Evolutionary conservation across 441 rosid genomes (phyloP).

Genomic region (Adansonia gregorii): DNA sequence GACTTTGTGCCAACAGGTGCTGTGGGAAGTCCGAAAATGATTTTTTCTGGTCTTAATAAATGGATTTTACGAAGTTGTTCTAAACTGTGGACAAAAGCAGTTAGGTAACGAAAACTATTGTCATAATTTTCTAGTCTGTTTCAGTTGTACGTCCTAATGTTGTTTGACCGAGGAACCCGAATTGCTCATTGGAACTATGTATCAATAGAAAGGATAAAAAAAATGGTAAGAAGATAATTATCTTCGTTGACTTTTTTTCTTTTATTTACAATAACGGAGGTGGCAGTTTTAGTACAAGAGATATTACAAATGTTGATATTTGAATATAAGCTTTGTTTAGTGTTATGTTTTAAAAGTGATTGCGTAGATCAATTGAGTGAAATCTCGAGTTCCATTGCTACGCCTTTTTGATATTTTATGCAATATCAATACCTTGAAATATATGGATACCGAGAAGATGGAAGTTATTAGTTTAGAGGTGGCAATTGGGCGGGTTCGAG

Average conservation of each 20-base stretch:
- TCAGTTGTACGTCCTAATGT: conserved; percentile 1
- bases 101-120: background rate
- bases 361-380: too few relatives aligned
- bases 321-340: background rate
- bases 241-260: background rate
- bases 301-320: background rate
- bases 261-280: too few relatives aligned
- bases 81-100: background rate
- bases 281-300: too few relatives aligned
- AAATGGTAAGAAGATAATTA: background rate
- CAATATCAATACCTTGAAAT: too few relatives aligned
- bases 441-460: too few relatives aligned
- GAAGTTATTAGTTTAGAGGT: too few relatives aligned
- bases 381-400: too few relatives aligned
- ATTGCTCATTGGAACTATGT: background rate
- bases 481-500: too few relatives aligned
- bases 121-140: background rate
- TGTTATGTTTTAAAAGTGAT: background rate
- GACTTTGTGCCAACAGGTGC: conserved; percentile 5
- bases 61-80: background rate
- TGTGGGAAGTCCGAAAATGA: background rate
- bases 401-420: too few relatives aligned
- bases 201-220: background rate
- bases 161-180: conserved; percentile 1
- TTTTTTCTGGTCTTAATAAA: background rate